Conservation (phyloP, 2,329 filamentous ascomycete species). For the Huntiella abstrusa region DNA sequence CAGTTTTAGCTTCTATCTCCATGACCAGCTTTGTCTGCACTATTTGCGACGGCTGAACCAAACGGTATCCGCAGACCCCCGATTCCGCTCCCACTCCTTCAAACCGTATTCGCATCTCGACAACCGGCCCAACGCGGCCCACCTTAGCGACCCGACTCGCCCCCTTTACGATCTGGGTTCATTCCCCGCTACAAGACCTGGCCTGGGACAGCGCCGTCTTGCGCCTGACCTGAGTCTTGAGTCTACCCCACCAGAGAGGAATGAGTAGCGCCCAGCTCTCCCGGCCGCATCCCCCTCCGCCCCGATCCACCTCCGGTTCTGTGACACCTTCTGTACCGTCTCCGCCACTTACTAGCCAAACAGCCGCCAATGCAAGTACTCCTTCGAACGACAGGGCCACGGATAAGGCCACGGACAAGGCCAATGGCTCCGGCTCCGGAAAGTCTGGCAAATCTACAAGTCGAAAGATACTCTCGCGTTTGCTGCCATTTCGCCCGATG, state of each 20-base stretch:
- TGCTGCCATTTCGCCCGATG: constrained; percentile 31
- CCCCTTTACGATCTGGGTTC: constrained; percentile 1
- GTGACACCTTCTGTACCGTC: neutral
- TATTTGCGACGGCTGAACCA: neutral
- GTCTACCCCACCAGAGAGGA: constrained; percentile 8
- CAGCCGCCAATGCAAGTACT: neutral
- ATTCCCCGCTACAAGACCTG: constrained; percentile 6
- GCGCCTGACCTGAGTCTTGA: constrained; percentile 10
- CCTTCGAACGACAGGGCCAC: neutral
- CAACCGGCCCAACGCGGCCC: neutral
- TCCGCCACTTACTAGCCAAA: neutral
- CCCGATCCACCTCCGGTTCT: neutral
- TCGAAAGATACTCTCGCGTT: constrained; percentile 28
- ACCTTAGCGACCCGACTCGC: neutral
- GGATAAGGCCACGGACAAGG: neutral
- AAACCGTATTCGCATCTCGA: neutral
- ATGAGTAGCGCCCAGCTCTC: constrained; percentile 9
- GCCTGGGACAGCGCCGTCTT: constrained; percentile 11
- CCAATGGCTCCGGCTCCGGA: neutral
- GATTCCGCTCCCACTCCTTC: neutral
- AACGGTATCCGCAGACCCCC: neutral
- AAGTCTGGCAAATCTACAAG: neutral
- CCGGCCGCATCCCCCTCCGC: constrained; percentile 8
- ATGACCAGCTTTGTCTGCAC: neutral
- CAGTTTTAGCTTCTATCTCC: neutral